phyloP scores from a whole-genome alignment of 805 yeast genomes.

The Lachancea quebecensis region DNA sequence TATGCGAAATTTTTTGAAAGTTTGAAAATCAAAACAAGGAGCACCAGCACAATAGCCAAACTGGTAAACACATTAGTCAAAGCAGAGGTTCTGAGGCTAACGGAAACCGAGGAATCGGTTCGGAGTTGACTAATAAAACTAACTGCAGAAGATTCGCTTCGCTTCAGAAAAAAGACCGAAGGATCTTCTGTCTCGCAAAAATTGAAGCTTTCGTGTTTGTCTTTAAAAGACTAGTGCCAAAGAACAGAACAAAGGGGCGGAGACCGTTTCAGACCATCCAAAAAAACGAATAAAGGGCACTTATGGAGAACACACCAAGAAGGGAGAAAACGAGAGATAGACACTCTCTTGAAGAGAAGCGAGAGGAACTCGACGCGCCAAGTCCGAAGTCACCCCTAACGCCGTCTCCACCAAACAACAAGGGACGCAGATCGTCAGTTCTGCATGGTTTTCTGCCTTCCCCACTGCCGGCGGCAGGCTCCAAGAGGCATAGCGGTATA shows the following conservation, averaged over 20 bases:
- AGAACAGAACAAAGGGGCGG: neutral
- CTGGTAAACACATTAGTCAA: too few relatives aligned
- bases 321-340: slow-evolving; percentile 12
- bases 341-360: slow-evolving; percentile 12
- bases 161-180: neutral
- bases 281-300: neutral
- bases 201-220: too few relatives aligned
- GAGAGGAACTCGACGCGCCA: slow-evolving; percentile 1
- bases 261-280: neutral
- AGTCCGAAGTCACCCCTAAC: slow-evolving; percentile 18
- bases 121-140: too few relatives aligned
- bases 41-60: neutral
- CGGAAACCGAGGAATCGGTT: too few relatives aligned
- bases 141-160: neutral
- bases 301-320: slow-evolving; percentile 10
- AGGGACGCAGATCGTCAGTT: slow-evolving; percentile 20
- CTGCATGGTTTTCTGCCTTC: slow-evolving; percentile 24
- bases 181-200: neutral
- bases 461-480: slow-evolving; percentile 11
- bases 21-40: slow-evolving; percentile 8
- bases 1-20: slow-evolving; percentile 8
- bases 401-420: slow-evolving; percentile 22
- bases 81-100: too few relatives aligned
- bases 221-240: neutral
- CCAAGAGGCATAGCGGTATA: neutral